A percentile compares a stretch with the other conserved stretches of the same genome.
Conservation (phyloP, 148 eudicot species). For the Arctostaphylos glauca region DNA sequence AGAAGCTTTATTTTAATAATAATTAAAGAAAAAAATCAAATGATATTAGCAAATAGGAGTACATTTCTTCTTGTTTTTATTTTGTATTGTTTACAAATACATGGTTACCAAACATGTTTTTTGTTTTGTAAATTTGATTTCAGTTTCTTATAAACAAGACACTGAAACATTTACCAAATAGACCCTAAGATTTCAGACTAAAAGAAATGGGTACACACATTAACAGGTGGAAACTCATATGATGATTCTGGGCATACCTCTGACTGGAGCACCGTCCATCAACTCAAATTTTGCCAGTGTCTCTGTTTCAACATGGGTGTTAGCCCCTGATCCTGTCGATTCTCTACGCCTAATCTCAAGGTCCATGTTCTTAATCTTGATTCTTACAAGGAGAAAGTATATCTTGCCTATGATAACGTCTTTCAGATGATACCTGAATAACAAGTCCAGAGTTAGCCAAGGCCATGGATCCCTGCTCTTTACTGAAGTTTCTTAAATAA, state of each 20-base stretch:
- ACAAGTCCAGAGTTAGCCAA: conserved; percentile 18
- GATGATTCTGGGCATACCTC: conserved; percentile 56
- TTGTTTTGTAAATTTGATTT: too few species aligned
- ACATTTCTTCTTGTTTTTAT: too few species aligned
- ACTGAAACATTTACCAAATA: too few species aligned
- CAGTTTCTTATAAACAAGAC: too few species aligned
- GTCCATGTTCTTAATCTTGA: conserved; percentile 96
- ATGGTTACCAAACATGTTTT: too few species aligned
- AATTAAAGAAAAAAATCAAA: too few species aligned
- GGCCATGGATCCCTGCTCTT: neutral
- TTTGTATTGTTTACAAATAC: too few species aligned
- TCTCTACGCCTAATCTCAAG: conserved; percentile 97
- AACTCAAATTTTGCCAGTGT: conserved; percentile 96
- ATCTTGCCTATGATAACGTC: conserved; percentile 97
- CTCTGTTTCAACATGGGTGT: conserved; percentile 97
- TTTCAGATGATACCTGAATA: conserved; percentile 88
- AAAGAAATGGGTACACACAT: neutral
- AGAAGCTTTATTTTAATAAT: too few species aligned
- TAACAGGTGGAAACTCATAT: neutral
- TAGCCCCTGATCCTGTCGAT: conserved; percentile 97
- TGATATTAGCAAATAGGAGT: too few species aligned
- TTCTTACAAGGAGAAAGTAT: conserved; percentile 95
- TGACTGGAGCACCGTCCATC: conserved; percentile 99
- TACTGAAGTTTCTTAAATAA: neutral
- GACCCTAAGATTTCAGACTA: neutral